Evolutionary conservation across 805 yeast genomes (phyloP), one percentile per base, ranked within the genome.

Genomic region (Monosporozyma yasuniensis): DNA sequence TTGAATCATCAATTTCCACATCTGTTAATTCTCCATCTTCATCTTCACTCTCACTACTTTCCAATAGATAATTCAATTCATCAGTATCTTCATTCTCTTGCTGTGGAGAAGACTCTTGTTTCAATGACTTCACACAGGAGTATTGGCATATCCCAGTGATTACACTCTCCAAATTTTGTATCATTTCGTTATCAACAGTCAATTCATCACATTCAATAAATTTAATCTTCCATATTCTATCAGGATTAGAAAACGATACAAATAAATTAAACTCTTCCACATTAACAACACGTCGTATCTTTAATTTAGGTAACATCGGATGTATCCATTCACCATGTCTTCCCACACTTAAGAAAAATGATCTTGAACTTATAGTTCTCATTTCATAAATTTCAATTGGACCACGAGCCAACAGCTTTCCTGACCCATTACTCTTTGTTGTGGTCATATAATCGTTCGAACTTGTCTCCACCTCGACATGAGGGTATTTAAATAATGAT

Each of bases 171-270:
- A 71, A 58, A 6, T 57, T 59, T 3, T 49, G 18, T 1, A 59
- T 51, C 2, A 53, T 50, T 0, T 41, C 42, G 3, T 5, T 21
- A 41, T 47, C 44, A 12, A 38, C n/a, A 35, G 32, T 8, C 3
- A 42, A 19, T 3, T 68, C 60, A 21, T 38, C 42, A 21, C 42
- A 38, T 38, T 38, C 42, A 38, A 61, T 55, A 48, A 71, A 57
- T 18, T 60, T 68, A 42, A 81, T 69, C 27, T 76, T 72, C 95
- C 95, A 87, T 64, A 79, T 84, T 57, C 91, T 69, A 54, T 80
- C 83, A 0, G 95, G 95, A 57, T 84, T 85, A 25, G 78, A 79
- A 50, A 87, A 72, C 0, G 88, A 82, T 16, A 86, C 61, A 2
- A 83, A 72, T 56, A 82, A 83, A 16, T 52, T 55, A 32, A 23